Conservation (phyloP, 1,139 yeast genomes). For the Debaryomyces coudertii region DNA sequence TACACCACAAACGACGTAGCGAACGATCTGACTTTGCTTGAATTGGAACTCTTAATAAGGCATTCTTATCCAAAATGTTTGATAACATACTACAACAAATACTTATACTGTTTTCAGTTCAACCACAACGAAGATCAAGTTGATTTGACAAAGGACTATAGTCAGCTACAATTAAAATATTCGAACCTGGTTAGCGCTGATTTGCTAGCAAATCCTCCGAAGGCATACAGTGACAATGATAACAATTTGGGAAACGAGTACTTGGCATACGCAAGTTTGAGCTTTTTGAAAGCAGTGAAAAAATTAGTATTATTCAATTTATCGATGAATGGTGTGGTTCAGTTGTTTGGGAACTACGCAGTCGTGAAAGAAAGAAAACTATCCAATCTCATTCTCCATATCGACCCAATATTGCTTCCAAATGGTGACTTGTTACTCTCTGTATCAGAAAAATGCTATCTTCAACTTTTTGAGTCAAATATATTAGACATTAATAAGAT, state of each 20-base stretch:
- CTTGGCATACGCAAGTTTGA: constrained; percentile 51
- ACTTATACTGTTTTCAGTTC: constrained; percentile 59
- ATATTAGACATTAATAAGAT: constrained; percentile 19
- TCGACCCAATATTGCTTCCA: constrained; percentile 59
- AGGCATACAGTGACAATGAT: constrained; percentile 21
- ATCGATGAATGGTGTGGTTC: constrained; percentile 40
- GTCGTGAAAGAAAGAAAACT: constrained; percentile 22
- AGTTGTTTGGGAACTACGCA: constrained; percentile 61
- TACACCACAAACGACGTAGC: constrained; percentile 24
- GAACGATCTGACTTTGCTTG: constrained; percentile 50
- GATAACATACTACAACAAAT: constrained; percentile 62
- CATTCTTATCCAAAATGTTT: constrained; percentile 53
- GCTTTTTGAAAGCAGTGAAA: constrained; percentile 65
- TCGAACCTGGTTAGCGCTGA: constrained; percentile 34
- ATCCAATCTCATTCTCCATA: constrained; percentile 37
- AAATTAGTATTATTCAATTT: constrained; percentile 54
- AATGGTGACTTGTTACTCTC: constrained; percentile 53
- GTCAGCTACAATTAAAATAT: constrained; percentile 36
- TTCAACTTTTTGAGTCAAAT: constrained; percentile 37
- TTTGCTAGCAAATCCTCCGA: constrained; percentile 30
- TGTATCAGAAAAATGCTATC: constrained; percentile 26
- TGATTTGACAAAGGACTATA: constrained; percentile 34
- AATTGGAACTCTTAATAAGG: constrained; percentile 62
- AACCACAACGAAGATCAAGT: constrained; percentile 36
- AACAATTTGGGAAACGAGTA: constrained; percentile 19